phyloP scores from a whole-genome alignment of 208 protist species.

The Leishmania martiniquensis region DNA sequence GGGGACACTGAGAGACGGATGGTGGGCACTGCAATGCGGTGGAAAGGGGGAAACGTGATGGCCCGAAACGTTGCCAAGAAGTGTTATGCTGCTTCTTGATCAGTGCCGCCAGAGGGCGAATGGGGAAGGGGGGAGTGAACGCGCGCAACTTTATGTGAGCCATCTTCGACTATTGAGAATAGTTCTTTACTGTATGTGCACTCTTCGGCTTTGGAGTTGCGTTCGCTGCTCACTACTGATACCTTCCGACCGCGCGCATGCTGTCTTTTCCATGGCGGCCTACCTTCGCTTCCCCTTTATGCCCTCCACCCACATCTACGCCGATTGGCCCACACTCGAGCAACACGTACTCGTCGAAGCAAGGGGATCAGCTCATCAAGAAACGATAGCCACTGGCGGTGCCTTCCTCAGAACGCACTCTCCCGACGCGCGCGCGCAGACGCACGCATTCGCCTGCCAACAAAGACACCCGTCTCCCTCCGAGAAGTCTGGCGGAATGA shows the following conservation, averaged over 20 bases:
- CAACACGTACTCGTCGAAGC: neutral
- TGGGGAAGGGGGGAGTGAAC: neutral
- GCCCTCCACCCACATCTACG: neutral
- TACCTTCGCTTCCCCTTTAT: neutral
- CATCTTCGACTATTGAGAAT: neutral
- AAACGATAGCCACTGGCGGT: neutral
- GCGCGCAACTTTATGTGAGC: neutral
- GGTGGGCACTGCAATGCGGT: neutral
- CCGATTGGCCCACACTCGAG: neutral
- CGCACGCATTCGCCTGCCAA: neutral
- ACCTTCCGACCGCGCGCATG: neutral
- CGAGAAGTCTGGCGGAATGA: constrained; percentile 4
- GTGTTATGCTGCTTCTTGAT: neutral
- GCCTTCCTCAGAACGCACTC: neutral
- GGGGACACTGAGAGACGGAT: neutral
- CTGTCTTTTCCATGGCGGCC: neutral
- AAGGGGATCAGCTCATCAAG: neutral
- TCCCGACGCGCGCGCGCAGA: neutral
- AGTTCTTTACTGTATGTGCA: neutral
- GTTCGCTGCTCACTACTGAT: neutral
- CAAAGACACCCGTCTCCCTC: neutral
- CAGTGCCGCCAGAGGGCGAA: neutral
- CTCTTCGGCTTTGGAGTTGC: neutral
- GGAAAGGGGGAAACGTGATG: neutral
- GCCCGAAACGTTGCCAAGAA: neutral